A percentile compares a stretch with the other conserved stretches of the same genome.
Evolutionary conservation across 345 rosid genomes (phyloP).

Genomic region (Euphorbia tirucalli): DNA sequence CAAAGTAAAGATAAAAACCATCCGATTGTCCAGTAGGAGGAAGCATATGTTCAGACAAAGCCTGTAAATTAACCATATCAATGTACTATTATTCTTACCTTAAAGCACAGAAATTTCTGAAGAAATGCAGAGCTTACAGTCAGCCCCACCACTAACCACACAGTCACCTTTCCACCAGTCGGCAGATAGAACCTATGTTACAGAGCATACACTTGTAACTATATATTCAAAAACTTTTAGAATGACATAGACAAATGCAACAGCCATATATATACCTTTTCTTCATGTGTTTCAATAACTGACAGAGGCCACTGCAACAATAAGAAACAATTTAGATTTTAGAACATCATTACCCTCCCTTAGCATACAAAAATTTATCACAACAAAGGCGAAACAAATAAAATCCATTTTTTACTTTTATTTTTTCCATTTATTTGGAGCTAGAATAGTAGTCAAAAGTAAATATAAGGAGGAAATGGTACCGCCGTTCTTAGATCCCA

Average conservation of each 20-base stretch:
- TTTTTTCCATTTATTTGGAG: background rate
- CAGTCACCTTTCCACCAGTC: conserved; percentile 96
- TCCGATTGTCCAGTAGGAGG: background rate
- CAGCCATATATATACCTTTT: conserved; percentile 49
- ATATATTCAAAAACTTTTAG: background rate
- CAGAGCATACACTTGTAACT: conserved; percentile 5
- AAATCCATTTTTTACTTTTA: background rate
- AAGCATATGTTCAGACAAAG: background rate
- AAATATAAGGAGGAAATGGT: conserved; percentile 22
- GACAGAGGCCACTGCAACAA: conserved; percentile 91
- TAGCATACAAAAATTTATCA: background rate
- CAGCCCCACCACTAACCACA: conserved; percentile 87
- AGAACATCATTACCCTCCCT: background rate
- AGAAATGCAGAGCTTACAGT: conserved; percentile 71
- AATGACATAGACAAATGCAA: conserved; percentile 4
- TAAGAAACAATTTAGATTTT: conserved; percentile 3
- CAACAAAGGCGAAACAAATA: background rate
- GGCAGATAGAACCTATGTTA: conserved; percentile 69
- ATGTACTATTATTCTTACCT: conserved; percentile 31
- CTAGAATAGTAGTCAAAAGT: conserved; percentile 3
- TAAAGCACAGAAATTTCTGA: conserved; percentile 54
- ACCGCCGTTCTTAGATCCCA: conserved; percentile 99
- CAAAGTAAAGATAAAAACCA: background rate
- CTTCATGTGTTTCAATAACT: conserved; percentile 72
- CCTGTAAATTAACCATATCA: background rate